Evolutionary conservation across 176 grass and related monocot genomes (phyloP), one percentile per base, ranked within the genome.

Genomic region (Musa troglodytarum): DNA sequence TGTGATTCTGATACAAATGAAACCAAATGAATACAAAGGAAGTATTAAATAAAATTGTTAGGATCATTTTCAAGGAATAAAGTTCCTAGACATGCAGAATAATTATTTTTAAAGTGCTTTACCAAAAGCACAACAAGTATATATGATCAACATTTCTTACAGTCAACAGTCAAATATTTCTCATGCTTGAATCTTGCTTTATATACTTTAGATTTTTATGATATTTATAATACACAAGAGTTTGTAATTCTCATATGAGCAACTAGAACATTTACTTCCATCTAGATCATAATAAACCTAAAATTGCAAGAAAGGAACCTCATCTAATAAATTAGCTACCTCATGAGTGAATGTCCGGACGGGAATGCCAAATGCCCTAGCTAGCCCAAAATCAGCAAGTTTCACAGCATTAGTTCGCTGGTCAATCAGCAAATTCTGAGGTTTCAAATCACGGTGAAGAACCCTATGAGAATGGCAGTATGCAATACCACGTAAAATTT

Each of bases 381-480:
- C 52, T 21, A 73, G 11, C 21, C 71, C 71, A 26, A 73, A 55
- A 21, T 73, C 71, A 16, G 71, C 71, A 14, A 73, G 50, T 43
- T 73, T 73, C 49, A 73, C 5, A 22, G 23, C 11, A 53, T 54
- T 73, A 54, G 51, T 73, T 51, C 21, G 50, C 26, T 52, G 51
- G 54, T 73, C 71, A 23, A 73, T 54, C 71, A 73, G 23, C 50
- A 73, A 55, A 73, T 73, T 73, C 20, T 73, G 71, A 49, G 71
- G 71, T 54, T 73, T 73, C 22, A 73, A 8, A 55, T 73, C 71
- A 23, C 94, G 74, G 86, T 97, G 94, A 73, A 97, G 89, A 61
- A 97, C 83, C 16, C 90, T 82, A 75, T 93, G 94, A 8, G 94
- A 93, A 83, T 97, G 94, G 88, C 94, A 97, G 77, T 93, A 93